Evolutionary conservation across 169 alveolate genomes (phyloP), one percentile per base, ranked within the genome.

Genomic region (Besnoitia besnoiti): DNA sequence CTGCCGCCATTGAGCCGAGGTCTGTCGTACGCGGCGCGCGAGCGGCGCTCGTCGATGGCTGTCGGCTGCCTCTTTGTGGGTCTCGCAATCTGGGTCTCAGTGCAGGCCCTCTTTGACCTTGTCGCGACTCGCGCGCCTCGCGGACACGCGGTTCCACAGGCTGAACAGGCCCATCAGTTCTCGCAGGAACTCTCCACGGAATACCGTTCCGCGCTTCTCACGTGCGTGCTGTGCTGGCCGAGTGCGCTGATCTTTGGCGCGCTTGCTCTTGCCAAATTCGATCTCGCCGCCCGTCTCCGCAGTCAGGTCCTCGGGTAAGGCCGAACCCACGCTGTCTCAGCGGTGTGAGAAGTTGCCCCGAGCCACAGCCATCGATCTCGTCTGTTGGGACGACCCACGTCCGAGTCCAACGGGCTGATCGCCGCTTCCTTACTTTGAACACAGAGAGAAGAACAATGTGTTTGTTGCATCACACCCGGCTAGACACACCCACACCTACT

Each of bases 161-260:
- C 44, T 7, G 24, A 24, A 0, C 8, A 8, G 8, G 44, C 8
- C 30, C 27, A 42, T 1, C 39, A 73, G 46, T 1, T n/a, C n/a
- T n/a, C 82, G n/a, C 79, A 62, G 46, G 47, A 4, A 19, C 8
- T 8, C 44, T 5, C 47, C 2, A 73, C 2, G 7, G 67, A 55
- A n/a, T 73, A 35, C 46, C 82, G 82, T 42, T n/a, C 46, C 44
- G 82, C 82, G 39, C 82, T 73, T 42, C 24, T 35, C 82, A 73
- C 82, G 12, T 73, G 82, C 82, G 16, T 73, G 24, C 39, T 73
- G 3, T 73, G 82, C 62, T 82, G 62, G 47, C 62, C 90, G 12
- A 46, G 73, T 24, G 90, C 55, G 14, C 49, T 82, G 33, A 24
- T 82, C 35, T 82, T 82, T 37, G 90, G 90, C 21, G 75, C 47